Evolutionary conservation across 1,284 basidiomycete genomes (phyloP), one percentile per base, ranked within the genome.

Genomic region (Ceratobasidium sp.): DNA sequence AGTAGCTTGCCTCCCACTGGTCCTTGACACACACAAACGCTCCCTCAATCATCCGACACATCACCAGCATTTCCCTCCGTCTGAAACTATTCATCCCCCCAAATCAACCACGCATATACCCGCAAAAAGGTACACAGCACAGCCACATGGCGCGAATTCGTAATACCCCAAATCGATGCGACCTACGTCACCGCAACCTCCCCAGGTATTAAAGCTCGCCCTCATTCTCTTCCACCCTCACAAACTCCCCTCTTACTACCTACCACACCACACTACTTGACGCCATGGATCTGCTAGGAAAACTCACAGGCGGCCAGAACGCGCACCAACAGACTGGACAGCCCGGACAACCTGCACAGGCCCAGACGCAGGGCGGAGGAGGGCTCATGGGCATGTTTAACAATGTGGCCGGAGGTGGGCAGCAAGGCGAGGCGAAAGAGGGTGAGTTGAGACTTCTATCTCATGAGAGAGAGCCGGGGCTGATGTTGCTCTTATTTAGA

Each of bases 341-440:
- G 35, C 62, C 44, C 21, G 43, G 23, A 14, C 46, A 52, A n/a
- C 44, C 43, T 14, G 26, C 21, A 35, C 63, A 66, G 44, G 52
- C 26, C 3, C 44, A 59, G 28, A 41, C 44, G 28, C 55, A 62
- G n/a, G 55, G 55, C n/a, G 50, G 54, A 16, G 50, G 52, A 21
- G 73, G 73, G 2, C 11, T 73, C 14, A 73, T 73, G 74, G 75
- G 75, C 47, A 55, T 62, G 18, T 18, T 76, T 59, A 76, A 75
- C 32, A 69, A 62, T 38, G 64, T 55, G 21, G 64, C 73, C 11
- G 76, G 76, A 21, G 76, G 76, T 46, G 76, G 76, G 9, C 71
- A 74, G 57, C 14, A 57, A 13, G 64, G 73, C 32, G 76, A 76
- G 58, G 73, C 69, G 30, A 76, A 76, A 41, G 76, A 75, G 52